Base-by-base conservation (phyloP, 2,329 filamentous ascomycete genomes). In the Claviceps sp. region DNA sequence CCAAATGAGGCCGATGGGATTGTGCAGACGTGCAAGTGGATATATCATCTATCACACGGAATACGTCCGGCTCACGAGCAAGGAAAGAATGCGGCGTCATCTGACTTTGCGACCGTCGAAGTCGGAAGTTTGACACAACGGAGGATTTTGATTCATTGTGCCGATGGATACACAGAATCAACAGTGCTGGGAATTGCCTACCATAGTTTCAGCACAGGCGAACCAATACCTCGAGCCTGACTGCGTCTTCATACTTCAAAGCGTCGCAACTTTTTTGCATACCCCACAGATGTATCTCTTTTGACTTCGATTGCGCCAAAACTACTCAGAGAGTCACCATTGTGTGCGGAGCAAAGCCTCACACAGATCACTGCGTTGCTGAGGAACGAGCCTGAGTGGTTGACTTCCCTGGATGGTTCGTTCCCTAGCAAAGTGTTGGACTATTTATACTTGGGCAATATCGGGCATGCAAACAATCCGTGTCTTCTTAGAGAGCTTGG, bases 361-460 rank as follows among this genome's bases (percentile, higher is more conserved):
- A 63, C 71, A 2, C 73, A 82, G 16, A 73, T 81, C 26, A 76
- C 72, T 11, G 68, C 70, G 4, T 64, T 82, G 46, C 70, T 76
- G 24, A 72, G 70, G 51, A 62, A 78, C 22, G 79, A 88, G 60
- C 91, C 91, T 0, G 72, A 74, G 38, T 98, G 93, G 93, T 78
- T 96, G 52, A 73, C 79, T 30, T 81, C 81, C 51, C 80, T 96
- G 58, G 91, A 97, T 64, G 93, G 93, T 4, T 95, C 88, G 24
- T 76, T 97, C 22, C 93, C 93, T 1, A 95, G 88, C 63, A 81
- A 91, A 14, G 79, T 98, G 41, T 71, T 95, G 43, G 84, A 90
- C 51, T 96, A 97, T 63, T 89, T 98, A 83, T 98, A 98, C 63
- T 78, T 98, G 13, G 93, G 93, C 1, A 97, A 97, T 61, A 75